Percentiles rank a stretch among this genome's conserved stretches.
These are phyloP conservation scores for Didymellaceae sp. DNA, from an alignment of 2,329 filamentous ascomycete species.

Conservation along the genomic window DNA sequence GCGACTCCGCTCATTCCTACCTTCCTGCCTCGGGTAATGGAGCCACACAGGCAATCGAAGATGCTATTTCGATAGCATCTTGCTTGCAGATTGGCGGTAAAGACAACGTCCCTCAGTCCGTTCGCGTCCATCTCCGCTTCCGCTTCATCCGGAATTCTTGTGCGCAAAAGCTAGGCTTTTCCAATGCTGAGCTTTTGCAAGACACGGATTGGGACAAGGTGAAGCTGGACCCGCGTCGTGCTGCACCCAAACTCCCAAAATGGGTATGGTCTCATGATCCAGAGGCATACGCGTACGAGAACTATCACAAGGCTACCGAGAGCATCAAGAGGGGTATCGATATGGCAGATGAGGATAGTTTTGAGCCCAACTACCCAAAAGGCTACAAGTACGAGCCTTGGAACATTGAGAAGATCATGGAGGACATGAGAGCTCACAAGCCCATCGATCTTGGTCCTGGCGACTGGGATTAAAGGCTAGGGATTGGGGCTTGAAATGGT, in stretches of 20 bases:
- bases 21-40: slow-evolving; percentile 55
- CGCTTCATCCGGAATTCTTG: slow-evolving; percentile 57
- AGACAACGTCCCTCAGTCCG: slow-evolving; percentile 47
- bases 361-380: slow-evolving; percentile 54
- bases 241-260: slow-evolving; percentile 54
- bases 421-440: slow-evolving; percentile 47
- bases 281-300: slow-evolving; percentile 54
- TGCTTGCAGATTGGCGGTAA: slow-evolving; percentile 55
- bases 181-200: slow-evolving; percentile 56
- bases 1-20: slow-evolving; percentile 55
- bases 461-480: slow-evolving; percentile 41
- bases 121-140: slow-evolving; percentile 52
- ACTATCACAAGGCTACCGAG: slow-evolving; percentile 52
- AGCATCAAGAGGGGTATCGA: slow-evolving; percentile 51
- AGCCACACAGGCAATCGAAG: slow-evolving; percentile 57
- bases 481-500: neutral
- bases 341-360: slow-evolving; percentile 51
- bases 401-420: slow-evolving; percentile 53
- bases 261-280: slow-evolving; percentile 57
- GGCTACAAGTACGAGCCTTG: slow-evolving; percentile 52
- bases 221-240: slow-evolving; percentile 53
- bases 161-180: slow-evolving; percentile 57
- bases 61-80: slow-evolving; percentile 54
- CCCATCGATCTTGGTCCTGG: slow-evolving; percentile 44
- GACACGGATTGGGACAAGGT: slow-evolving; percentile 58